Evolutionary conservation across 106 monocot genomes (phyloP).

Genomic region (Posidonia australis): DNA sequence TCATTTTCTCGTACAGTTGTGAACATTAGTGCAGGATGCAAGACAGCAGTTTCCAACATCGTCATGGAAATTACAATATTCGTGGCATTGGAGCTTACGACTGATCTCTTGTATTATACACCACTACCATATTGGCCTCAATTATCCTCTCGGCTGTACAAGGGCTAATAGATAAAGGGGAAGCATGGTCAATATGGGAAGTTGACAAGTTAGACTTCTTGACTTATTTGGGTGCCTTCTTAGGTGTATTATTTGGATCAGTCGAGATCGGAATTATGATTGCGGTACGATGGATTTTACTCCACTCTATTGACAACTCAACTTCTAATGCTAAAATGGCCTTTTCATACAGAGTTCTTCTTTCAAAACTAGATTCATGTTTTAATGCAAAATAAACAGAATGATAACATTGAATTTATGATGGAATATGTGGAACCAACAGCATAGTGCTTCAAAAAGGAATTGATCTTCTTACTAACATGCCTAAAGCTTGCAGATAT

Average conservation of each 20-base stretch:
- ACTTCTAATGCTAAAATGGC: too few species aligned
- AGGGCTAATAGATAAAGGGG: conserved; percentile 8
- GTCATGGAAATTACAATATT: conserved; percentile 20
- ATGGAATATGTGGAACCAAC: too few species aligned
- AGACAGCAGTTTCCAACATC: conserved; percentile 18
- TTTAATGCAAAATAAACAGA: too few species aligned
- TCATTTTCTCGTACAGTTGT: conserved; percentile 20
- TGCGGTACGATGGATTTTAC: conserved; percentile 6
- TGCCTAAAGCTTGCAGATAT: conserved; percentile 33
- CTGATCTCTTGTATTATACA: conserved; percentile 18
- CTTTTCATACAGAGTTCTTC: too few species aligned
- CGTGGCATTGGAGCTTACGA: conserved; percentile 11
- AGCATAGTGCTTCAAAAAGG: too few species aligned
- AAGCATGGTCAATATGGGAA: conserved; percentile 13
- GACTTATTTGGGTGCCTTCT: conserved; percentile 11
- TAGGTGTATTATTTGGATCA: conserved; percentile 19
- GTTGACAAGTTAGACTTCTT: conserved; percentile 23
- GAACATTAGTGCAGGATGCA: conserved; percentile 25
- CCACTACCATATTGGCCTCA: conserved; percentile 23
- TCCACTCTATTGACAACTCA: too few species aligned
- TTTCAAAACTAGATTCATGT: too few species aligned
- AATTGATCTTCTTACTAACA: too few species aligned
- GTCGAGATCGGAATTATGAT: conserved; percentile 19
- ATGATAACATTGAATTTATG: too few species aligned
- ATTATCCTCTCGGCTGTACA: conserved; percentile 21